Conservation (phyloP, 768 basidiomycete genomes). For the Tricholoma terreum region DNA sequence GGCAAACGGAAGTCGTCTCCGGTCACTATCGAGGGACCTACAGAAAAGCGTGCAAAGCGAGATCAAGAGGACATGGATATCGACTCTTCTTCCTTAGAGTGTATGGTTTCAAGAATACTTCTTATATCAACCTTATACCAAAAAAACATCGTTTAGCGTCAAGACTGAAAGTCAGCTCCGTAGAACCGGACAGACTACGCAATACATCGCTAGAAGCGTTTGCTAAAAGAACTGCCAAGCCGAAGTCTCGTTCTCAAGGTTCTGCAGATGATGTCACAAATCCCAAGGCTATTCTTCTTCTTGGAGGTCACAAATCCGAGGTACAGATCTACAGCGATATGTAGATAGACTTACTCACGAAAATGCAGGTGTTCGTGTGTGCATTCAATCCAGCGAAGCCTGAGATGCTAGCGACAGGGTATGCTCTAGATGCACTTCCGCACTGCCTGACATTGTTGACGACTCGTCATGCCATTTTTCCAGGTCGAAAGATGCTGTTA, state of each 20-base stretch:
- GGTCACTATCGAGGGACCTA: slow-evolving; percentile 43
- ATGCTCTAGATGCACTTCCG: slow-evolving; percentile 20
- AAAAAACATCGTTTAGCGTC: slow-evolving; percentile 2
- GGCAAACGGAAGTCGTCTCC: slow-evolving; percentile 56
- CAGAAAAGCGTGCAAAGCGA: slow-evolving; percentile 63
- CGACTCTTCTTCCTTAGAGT: slow-evolving; percentile 33
- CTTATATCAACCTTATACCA: neutral
- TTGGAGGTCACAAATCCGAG: slow-evolving; percentile 62
- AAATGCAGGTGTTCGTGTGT: slow-evolving; percentile 69
- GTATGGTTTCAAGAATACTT: slow-evolving; percentile 15
- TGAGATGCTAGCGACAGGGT: slow-evolving; percentile 74
- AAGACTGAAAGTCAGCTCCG: slow-evolving; percentile 12
- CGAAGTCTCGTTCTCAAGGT: slow-evolving; percentile 35
- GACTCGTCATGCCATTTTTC: slow-evolving; percentile 7
- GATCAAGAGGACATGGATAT: slow-evolving; percentile 47
- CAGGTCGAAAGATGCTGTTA: slow-evolving; percentile 74
- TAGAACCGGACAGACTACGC: slow-evolving; percentile 9
- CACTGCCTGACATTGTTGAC: slow-evolving; percentile 1
- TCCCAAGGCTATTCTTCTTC: slow-evolving; percentile 41
- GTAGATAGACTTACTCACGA: neutral
- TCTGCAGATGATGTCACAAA: slow-evolving; percentile 42
- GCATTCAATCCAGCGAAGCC: slow-evolving; percentile 69
- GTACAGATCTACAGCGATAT: slow-evolving; percentile 26
- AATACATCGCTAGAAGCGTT: slow-evolving; percentile 9
- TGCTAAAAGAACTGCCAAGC: slow-evolving; percentile 28